Conservation (phyloP, 176 grass and related monocot species). For the Thinopyrum elongatum region DNA sequence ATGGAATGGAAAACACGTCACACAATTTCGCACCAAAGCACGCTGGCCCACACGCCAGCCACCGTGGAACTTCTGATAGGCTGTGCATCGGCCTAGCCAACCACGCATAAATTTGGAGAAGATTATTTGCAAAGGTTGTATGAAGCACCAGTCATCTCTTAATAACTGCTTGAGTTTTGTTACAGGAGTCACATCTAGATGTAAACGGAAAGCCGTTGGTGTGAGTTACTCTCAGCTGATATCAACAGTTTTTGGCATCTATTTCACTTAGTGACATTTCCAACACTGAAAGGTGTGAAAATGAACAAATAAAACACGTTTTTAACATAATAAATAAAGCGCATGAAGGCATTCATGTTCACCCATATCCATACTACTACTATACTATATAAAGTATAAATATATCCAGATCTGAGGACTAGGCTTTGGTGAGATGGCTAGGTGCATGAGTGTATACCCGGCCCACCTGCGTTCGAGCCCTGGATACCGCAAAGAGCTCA, state of each 20-base stretch:
- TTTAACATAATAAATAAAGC: background rate
- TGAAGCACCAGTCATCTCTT: background rate
- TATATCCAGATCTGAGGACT: background rate
- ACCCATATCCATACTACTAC: background rate
- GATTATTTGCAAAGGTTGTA: conserved; percentile 7
- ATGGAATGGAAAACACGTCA: no score
- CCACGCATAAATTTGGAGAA: no score
- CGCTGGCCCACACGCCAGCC: no score
- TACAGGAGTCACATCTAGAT: background rate
- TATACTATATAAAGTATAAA: background rate
- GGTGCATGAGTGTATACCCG: background rate
- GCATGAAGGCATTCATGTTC: background rate
- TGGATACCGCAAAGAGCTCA: background rate
- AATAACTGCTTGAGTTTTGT: background rate
- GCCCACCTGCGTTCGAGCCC: background rate
- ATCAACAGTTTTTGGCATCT: background rate
- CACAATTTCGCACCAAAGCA: no score
- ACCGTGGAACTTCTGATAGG: no score
- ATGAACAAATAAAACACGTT: background rate
- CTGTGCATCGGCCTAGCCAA: no score
- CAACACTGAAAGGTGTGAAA: background rate
- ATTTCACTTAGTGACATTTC: background rate
- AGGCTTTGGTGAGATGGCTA: background rate
- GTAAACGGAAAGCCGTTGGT: background rate
- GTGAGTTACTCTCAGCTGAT: background rate